phyloP scores from a whole-genome alignment of 257 asterid genomes.

The Paulownia fortunei region DNA sequence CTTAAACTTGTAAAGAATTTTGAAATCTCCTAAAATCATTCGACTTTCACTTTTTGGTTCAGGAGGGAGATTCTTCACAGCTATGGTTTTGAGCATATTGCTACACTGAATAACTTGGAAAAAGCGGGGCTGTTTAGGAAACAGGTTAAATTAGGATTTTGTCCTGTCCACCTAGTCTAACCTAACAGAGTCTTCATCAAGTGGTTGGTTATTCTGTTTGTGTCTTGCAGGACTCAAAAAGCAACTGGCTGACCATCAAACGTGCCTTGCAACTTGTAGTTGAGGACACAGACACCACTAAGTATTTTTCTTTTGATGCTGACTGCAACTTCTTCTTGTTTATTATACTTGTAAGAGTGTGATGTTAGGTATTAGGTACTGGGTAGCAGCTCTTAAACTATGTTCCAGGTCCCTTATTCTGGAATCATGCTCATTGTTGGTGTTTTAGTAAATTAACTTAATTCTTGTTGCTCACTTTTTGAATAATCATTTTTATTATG shows the following conservation, averaged over 20 bases:
- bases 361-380: conserved; percentile 20
- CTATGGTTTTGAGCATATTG: conserved; percentile 95
- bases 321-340: conserved; percentile 14
- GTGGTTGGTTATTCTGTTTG: conserved; percentile 21
- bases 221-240: conserved; percentile 76
- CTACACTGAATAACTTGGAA: conserved; percentile 90
- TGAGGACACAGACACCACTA: conserved; percentile 87
- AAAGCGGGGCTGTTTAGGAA: conserved; percentile 88
- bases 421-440: not conserved
- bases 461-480: not conserved
- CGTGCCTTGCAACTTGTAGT: conserved; percentile 86
- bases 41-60: conserved; percentile 35
- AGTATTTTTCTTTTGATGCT: conserved; percentile 52
- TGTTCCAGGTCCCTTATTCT: conserved; percentile 9
- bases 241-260: conserved; percentile 88
- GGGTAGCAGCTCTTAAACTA: conserved; percentile 7
- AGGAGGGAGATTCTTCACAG: conserved; percentile 98
- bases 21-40: not conserved
- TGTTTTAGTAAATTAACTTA: not conserved
- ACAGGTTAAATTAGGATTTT: conserved; percentile 61
- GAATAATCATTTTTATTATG: not conserved
- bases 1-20: not conserved
- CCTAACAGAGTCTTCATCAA: conserved; percentile 22
- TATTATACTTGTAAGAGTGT: conserved; percentile 14
- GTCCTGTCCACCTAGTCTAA: conserved; percentile 18